A percentile compares a stretch with the other conserved stretches of the same genome.
Evolutionary conservation across 345 rosid genomes (phyloP).

Genomic region (Citrus sinensis): DNA sequence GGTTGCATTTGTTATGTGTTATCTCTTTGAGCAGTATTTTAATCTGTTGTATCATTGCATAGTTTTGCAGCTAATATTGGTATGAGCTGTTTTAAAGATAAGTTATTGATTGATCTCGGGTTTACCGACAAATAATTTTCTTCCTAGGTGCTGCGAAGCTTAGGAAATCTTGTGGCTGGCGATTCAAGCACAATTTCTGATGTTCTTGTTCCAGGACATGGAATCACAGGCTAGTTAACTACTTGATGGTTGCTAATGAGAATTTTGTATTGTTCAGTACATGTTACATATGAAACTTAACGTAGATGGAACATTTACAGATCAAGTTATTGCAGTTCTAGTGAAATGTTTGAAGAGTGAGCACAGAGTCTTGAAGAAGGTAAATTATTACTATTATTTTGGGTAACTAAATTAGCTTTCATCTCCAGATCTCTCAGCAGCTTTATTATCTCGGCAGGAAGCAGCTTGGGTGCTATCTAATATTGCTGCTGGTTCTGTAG

Average conservation of each 20-base stretch:
- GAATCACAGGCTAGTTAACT: slow-evolving; percentile 59
- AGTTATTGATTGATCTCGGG: slow-evolving; percentile 12
- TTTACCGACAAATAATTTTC: slow-evolving; percentile 15
- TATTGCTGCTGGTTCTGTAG: slow-evolving; percentile 87
- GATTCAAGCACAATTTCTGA: slow-evolving; percentile 64
- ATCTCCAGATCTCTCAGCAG: not conserved
- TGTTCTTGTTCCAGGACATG: slow-evolving; percentile 57
- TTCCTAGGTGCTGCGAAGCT: slow-evolving; percentile 72
- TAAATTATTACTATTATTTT: slow-evolving; percentile 15
- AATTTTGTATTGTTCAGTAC: slow-evolving; percentile 4
- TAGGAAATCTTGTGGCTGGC: slow-evolving; percentile 91
- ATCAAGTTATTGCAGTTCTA: slow-evolving; percentile 55
- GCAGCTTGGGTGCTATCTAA: slow-evolving; percentile 96
- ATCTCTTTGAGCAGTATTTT: not conserved
- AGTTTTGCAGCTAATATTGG: not conserved
- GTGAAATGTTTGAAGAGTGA: slow-evolving; percentile 86
- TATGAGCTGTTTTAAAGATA: not conserved
- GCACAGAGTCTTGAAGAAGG: slow-evolving; percentile 94
- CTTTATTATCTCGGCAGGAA: slow-evolving; percentile 48
- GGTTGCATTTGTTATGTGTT: not conserved
- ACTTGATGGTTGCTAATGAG: slow-evolving; percentile 15
- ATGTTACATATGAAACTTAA: slow-evolving; percentile 13
- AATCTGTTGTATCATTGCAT: not conserved
- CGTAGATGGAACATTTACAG: slow-evolving; percentile 34
- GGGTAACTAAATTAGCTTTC: not conserved